phyloP scores from a whole-genome alignment of 73 alveolate species.

The Paramecium pentaurelia region DNA sequence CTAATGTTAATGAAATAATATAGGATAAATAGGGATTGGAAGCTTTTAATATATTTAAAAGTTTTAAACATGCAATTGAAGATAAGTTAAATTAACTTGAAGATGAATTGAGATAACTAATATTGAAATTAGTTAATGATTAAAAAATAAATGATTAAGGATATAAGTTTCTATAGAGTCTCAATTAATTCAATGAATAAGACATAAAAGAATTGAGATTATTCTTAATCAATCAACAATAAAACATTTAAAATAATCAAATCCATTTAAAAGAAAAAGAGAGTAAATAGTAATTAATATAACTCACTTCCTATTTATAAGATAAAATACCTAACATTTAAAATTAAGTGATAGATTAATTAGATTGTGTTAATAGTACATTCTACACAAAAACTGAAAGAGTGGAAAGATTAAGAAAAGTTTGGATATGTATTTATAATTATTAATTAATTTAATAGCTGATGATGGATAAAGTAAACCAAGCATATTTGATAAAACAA shows the following conservation, averaged over 20 bases:
- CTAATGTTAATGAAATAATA: constrained; percentile 10
- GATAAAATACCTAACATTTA: neutral
- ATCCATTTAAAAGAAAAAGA: neutral
- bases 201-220: neutral
- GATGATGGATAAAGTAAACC: constrained; percentile 17
- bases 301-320: neutral
- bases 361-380: neutral
- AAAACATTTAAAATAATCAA: neutral
- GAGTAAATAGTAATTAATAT: neutral
- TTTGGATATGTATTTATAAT: neutral
- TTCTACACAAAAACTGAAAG: neutral
- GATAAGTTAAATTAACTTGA: neutral
- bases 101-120: neutral
- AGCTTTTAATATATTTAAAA: neutral
- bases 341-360: neutral
- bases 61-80: neutral
- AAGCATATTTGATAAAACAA: neutral
- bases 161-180: neutral
- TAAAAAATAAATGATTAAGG: neutral
- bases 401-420: neutral
- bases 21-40: neutral
- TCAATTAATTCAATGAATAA: neutral
- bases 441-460: neutral
- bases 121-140: neutral
- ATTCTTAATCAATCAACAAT: neutral